phyloP scores from a whole-genome alignment of 2,329 filamentous ascomycete genomes.

The Calycina marina region DNA sequence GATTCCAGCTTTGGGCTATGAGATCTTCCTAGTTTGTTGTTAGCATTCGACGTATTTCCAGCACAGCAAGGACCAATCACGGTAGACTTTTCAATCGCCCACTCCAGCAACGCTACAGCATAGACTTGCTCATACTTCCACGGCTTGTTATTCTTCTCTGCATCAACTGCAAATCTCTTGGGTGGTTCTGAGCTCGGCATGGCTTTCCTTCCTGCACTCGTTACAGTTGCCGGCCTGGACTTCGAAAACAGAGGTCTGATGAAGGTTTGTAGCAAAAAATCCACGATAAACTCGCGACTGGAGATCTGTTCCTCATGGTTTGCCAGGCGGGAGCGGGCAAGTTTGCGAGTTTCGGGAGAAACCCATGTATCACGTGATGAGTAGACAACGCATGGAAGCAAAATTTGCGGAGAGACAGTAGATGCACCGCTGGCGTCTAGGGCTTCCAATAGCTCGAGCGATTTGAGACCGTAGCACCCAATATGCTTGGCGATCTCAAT shows the following conservation, averaged over 20 bases:
- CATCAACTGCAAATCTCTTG: constrained; percentile 25
- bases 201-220: constrained; percentile 40
- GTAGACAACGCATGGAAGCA: constrained; percentile 23
- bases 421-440: too few species aligned
- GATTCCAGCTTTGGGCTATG: constrained; percentile 46
- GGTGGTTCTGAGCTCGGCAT: constrained; percentile 29
- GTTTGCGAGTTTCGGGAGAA: constrained; percentile 19
- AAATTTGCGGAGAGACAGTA: too few species aligned
- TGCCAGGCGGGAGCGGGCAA: constrained; percentile 23
- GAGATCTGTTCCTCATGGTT: constrained; percentile 10
- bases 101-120: constrained; percentile 42
- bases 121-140: constrained; percentile 45
- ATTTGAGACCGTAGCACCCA: constrained; percentile 8
- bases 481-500: constrained; percentile 8
- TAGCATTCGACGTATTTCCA: too few species aligned
- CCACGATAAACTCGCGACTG: constrained; percentile 30
- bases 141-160: constrained; percentile 30
- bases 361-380: constrained; percentile 26
- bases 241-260: constrained; percentile 54
- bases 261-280: constrained; percentile 44
- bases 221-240: constrained; percentile 37
- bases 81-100: constrained; percentile 39
- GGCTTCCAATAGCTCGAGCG: too few species aligned
- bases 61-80: too few species aligned
- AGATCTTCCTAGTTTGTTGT: constrained; percentile 24